These are phyloP conservation scores for Crithidia brevicula DNA, from an alignment of 208 protist species.

Conservation along the genomic window DNA sequence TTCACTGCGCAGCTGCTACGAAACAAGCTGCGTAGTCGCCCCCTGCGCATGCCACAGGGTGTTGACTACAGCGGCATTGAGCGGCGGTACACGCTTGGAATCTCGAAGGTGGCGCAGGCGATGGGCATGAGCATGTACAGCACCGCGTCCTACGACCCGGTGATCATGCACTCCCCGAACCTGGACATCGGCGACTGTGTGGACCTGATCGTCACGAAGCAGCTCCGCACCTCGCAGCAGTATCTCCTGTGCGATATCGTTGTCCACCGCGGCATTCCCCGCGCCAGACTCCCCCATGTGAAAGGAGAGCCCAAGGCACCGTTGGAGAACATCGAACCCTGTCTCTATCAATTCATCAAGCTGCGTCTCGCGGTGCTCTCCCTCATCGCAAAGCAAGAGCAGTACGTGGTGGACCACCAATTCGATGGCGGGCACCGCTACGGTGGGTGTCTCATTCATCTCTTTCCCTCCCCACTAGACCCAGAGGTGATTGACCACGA, in stretches of 20 bases:
- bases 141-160: conserved; percentile 72
- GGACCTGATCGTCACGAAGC: conserved; percentile 83
- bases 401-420: conserved; percentile 88
- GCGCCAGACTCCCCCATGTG: conserved; percentile 64
- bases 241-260: conserved; percentile 85
- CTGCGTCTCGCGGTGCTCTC: conserved; percentile 76
- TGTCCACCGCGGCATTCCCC: conserved; percentile 79
- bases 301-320: conserved; percentile 65
- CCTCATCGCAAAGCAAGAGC: conserved; percentile 77
- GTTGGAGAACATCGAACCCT: conserved; percentile 73
- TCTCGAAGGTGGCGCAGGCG: conserved; percentile 77
- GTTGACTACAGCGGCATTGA: conserved; percentile 87
- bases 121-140: conserved; percentile 92
- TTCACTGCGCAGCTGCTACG: conserved; percentile 81
- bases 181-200: conserved; percentile 84
- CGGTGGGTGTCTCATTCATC: conserved; percentile 85
- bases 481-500: conserved; percentile 84
- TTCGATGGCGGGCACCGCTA: conserved; percentile 85
- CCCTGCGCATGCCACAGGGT: conserved; percentile 77
- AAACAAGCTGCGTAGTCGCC: conserved; percentile 76
- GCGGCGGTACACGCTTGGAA: conserved; percentile 78
- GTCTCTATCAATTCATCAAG: conserved; percentile 86
- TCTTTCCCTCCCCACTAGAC: conserved; percentile 85
- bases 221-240: conserved; percentile 80
- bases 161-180: conserved; percentile 83